These are phyloP conservation scores for Bocquillonia castaneifolia DNA, from an alignment of 441 rosid species.

Conservation along the genomic window DNA sequence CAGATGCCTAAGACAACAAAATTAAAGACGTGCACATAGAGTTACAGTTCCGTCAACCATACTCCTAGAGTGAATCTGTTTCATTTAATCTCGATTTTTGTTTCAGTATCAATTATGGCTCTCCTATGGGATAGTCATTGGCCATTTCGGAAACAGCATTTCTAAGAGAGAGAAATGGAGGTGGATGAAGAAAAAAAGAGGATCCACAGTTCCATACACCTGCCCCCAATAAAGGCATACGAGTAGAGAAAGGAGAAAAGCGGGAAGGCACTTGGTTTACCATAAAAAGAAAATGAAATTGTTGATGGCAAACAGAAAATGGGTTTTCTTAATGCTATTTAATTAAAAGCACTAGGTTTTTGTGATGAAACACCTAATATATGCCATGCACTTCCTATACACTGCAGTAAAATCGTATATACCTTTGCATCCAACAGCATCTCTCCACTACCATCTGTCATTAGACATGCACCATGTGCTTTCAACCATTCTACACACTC, in stretches of 20 bases:
- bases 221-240: too few species aligned
- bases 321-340: background rate
- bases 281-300: too few species aligned
- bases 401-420: slow-evolving; percentile 7
- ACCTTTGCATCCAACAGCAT: slow-evolving; percentile 86
- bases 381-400: background rate
- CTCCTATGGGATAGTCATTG: background rate
- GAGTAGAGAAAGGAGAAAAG: background rate
- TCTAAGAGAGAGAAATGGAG: background rate
- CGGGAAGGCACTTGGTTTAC: background rate
- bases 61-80: background rate
- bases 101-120: background rate
- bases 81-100: background rate
- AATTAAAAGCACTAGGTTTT: background rate
- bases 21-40: background rate
- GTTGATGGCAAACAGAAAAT: background rate
- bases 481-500: slow-evolving; percentile 91
- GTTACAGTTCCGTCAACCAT: background rate
- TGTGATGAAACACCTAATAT: background rate
- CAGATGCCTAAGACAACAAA: background rate
- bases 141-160: background rate
- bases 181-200: background rate
- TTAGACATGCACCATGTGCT: slow-evolving; percentile 78
- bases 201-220: background rate
- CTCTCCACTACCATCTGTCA: slow-evolving; percentile 58